phyloP scores from a whole-genome alignment of 768 basidiomycete species.

The Daedaleopsis sinensis region DNA sequence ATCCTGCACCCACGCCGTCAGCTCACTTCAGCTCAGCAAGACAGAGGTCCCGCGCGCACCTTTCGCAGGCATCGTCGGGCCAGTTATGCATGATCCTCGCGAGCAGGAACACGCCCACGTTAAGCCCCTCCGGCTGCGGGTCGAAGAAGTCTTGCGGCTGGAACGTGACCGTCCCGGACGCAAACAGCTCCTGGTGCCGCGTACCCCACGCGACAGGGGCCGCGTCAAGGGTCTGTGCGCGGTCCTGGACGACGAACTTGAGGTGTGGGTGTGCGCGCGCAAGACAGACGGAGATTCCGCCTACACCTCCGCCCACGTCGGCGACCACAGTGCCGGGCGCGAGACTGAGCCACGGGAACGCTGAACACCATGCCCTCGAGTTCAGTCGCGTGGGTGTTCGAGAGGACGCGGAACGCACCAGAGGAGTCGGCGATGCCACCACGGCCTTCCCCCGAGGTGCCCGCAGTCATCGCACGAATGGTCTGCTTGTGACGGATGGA shows the following conservation, averaged over 20 bases:
- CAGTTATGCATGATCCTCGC: slow-evolving; percentile 15
- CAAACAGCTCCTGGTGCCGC: slow-evolving; percentile 3
- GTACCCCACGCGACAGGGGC: neutral
- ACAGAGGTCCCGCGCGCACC: neutral
- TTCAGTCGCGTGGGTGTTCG: neutral
- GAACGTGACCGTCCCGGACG: slow-evolving; percentile 5
- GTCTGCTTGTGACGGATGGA: slow-evolving; percentile 57
- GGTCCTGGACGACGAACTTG: slow-evolving; percentile 15
- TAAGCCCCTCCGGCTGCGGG: slow-evolving; percentile 5
- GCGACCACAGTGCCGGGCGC: slow-evolving; percentile 7
- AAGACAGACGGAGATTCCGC: slow-evolving; percentile 13
- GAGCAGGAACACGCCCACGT: slow-evolving; percentile 5
- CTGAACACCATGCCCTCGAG: slow-evolving; percentile 49
- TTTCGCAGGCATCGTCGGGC: slow-evolving; percentile 4
- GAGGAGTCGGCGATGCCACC: slow-evolving; percentile 9
- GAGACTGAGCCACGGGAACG: slow-evolving; percentile 18
- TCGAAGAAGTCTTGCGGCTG: slow-evolving; percentile 14
- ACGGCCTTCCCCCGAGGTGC: slow-evolving; percentile 71
- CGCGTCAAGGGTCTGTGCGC: slow-evolving; percentile 7
- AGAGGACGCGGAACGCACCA: neutral
- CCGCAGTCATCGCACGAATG: slow-evolving; percentile 69
- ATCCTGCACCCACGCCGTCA: slow-evolving; percentile 1
- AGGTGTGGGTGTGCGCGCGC: slow-evolving; percentile 13
- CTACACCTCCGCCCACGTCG: slow-evolving; percentile 24
- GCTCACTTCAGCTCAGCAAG: neutral